Evolutionary conservation across 1,284 basidiomycete species (phyloP).

Genomic region (Tylopilus sp.): DNA sequence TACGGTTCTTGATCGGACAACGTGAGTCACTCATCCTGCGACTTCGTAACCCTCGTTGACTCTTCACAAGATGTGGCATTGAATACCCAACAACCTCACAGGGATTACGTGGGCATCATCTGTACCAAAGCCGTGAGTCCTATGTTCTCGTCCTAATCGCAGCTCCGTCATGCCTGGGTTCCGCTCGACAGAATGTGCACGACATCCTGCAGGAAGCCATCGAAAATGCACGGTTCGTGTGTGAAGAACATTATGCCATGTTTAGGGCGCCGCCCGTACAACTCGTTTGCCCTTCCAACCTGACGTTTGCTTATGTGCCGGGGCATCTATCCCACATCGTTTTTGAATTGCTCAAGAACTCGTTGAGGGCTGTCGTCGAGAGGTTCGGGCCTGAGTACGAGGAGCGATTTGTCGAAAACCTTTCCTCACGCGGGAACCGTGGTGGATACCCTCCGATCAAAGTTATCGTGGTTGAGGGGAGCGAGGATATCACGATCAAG

Average conservation of each 20-base stretch:
- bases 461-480: constrained; percentile 94
- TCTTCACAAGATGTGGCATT: constrained; percentile 73
- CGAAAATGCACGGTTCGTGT: constrained; percentile 95
- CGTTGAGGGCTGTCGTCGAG: constrained; percentile 92
- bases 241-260: constrained; percentile 94
- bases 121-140: constrained; percentile 80
- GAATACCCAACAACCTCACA: constrained; percentile 82
- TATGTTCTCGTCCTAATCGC: neutral
- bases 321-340: constrained; percentile 94
- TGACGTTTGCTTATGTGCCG: constrained; percentile 92
- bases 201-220: constrained; percentile 96
- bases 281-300: constrained; percentile 85
- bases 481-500: constrained; percentile 96
- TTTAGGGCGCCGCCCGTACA: constrained; percentile 95
- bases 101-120: constrained; percentile 95
- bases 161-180: neutral
- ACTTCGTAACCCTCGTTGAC: neutral
- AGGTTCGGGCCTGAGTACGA: constrained; percentile 81
- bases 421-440: neutral
- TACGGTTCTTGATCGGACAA: constrained; percentile 91
- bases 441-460: constrained; percentile 83
- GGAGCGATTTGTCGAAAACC: constrained; percentile 33
- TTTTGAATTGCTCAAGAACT: constrained; percentile 97
- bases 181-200: constrained; percentile 65
- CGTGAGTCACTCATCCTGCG: constrained; percentile 44